Base-by-base conservation (phyloP, 148 eudicot genomes). In the Drosera capensis region DNA sequence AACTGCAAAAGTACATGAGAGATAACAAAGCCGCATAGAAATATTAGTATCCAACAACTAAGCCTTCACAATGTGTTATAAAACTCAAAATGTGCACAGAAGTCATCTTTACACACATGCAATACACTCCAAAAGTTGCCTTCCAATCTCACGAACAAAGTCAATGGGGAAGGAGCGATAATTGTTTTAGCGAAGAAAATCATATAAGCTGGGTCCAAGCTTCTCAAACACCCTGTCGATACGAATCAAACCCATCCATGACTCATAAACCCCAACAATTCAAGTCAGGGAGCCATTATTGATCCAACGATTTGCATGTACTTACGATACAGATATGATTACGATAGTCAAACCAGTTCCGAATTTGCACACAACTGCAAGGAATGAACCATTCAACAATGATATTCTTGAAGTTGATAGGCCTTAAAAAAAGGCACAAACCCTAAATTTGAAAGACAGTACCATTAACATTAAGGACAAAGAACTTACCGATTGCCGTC, bases 281-380 rank as follows among this genome's bases (percentile, higher is more conserved):
- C 34, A 47, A 25, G 51, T 52, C 57, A 48, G 58, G 58, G 73
- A 73, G 80, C 58, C 46, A 59, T 75, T 61, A 58, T 68, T 68
- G 70, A 56, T 52, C 53, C 66, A 75, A 68, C 60, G 71, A 68
- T n/a, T 55, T 41, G 64, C 48, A 34, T 34, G 45, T 64, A 88
- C 97, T 90, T 90, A 90, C 97, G 63, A 90, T 84, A 84, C 97
- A 90, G 25, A 90, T 84, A 90, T 90, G 97, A 73, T 84, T 83
- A 75, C 97, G 97, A 84, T 83, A 88, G 87, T 88, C 97, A 80
- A 88, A 88, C 94, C 97, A 84, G 79, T 90, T 84, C 97, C 97
- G 79, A 73, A 90, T 68, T 84, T 90, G 97, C 80, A 90, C 97
- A 90, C 95, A 90, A 78, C 95, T 90, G 93, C 95, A 84, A 78